Conservation (phyloP, 2,329 filamentous ascomycete species). For the Colletotrichum shisoi region DNA sequence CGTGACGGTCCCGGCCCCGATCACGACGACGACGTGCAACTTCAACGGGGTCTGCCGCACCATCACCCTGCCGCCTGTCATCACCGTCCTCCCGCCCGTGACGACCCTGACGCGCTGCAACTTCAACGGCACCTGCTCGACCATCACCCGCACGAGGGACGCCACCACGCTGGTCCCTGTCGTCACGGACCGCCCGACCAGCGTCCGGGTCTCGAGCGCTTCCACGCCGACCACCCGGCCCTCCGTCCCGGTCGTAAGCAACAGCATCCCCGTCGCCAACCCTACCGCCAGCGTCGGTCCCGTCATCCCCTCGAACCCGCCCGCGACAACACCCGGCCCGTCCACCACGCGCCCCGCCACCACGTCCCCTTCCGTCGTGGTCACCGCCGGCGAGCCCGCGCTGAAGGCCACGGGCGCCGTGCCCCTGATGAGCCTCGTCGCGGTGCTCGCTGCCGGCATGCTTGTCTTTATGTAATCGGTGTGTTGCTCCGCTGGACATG, state of each 20-base stretch:
- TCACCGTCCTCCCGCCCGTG: background rate
- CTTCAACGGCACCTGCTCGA: constrained; percentile 5
- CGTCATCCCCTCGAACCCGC: background rate
- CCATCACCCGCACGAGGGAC: background rate
- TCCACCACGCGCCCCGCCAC: background rate
- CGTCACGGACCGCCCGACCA: background rate
- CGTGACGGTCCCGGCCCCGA: background rate
- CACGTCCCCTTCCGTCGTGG: background rate
- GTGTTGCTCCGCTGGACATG: too few relatives aligned
- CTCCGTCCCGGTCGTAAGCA: background rate
- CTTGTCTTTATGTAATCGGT: constrained; percentile 14
- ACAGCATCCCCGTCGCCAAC: background rate
- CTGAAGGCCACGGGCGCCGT: constrained; percentile 11
- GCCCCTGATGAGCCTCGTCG: constrained; percentile 19
- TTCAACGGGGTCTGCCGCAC: background rate
- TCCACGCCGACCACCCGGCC: constrained; percentile 5
- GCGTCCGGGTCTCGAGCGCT: background rate
- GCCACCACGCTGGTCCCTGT: background rate
- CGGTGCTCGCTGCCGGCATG: constrained; percentile 22
- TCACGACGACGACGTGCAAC: background rate
- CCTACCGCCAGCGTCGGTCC: background rate
- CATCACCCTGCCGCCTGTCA: background rate
- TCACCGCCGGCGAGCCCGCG: constrained; percentile 11
- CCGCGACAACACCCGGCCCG: background rate
- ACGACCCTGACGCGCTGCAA: background rate